Evolutionary conservation across 805 yeast genomes (phyloP).

Genomic region (Wickerhamomyces subpelliculosus): DNA sequence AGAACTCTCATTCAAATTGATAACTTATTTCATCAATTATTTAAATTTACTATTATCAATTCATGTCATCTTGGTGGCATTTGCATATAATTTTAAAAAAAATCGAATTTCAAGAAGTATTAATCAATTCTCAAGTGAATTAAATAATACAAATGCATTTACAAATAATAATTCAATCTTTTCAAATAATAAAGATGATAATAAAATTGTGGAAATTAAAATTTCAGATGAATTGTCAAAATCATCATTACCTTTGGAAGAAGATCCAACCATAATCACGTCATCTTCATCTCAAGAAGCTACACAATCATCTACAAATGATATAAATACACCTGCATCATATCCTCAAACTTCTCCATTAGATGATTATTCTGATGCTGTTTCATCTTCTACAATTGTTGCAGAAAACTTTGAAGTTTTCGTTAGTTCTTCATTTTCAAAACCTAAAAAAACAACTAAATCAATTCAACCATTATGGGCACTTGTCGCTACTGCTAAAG

Average conservation of each 20-base stretch:
- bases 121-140: slow-evolving; percentile 14
- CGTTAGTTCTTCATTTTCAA: slow-evolving; percentile 12
- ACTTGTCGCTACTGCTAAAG: slow-evolving; percentile 41
- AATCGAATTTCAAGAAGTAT: slow-evolving; percentile 18
- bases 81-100: slow-evolving; percentile 17
- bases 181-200: slow-evolving; percentile 2
- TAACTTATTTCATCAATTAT: neutral
- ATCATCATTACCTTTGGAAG: neutral
- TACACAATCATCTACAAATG: neutral
- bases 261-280: too few relatives aligned
- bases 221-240: slow-evolving; percentile 6
- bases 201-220: too few relatives aligned
- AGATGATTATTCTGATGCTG: slow-evolving; percentile 1
- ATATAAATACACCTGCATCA: slow-evolving; percentile 11
- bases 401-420: slow-evolving; percentile 20
- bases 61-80: slow-evolving; percentile 18
- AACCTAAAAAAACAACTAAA: slow-evolving; percentile 11
- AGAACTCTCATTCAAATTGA: neutral
- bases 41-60: slow-evolving; percentile 16
- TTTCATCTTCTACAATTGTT: slow-evolving; percentile 18
- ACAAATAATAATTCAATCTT: neutral
- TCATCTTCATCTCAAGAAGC: neutral
- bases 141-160: neutral
- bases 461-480: slow-evolving; percentile 47
- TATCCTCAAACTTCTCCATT: slow-evolving; percentile 3